Evolutionary conservation across 2,329 filamentous ascomycete genomes (phyloP), one percentile per base, ranked within the genome.

Genomic region (Fusarium liriodendri): DNA sequence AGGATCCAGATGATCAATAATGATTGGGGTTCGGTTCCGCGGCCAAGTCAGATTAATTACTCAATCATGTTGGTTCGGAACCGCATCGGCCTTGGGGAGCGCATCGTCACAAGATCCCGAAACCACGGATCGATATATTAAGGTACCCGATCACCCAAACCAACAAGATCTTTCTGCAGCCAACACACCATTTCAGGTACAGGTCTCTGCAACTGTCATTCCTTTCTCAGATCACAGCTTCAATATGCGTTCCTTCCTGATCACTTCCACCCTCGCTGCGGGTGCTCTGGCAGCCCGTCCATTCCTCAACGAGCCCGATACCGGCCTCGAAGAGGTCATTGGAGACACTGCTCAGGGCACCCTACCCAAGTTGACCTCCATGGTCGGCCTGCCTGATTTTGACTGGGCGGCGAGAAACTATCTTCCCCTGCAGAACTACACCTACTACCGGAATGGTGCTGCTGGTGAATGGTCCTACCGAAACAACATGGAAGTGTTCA

Each of bases 401-500:
- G 85, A 89, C 32, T 87, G 82, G 78, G 84, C 84, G 1, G 87
- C 87, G 16, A 83, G 86, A 47, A 83, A 84, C 57, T 82, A 83
- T 72, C 82, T 89, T 73, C 83, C 85, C 62, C 69, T 71, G 7
- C 76, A 77, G 11, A 83, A 85, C 70, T 89, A 88, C 78, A 86
- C 86, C 6, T 89, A 62, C 50, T 40, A 62, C 27, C 40, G 58
- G 9, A 87, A 86, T 69, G 87, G 86, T 13, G 87, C 86, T 14
- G 87, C 82, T 6, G 87, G 86, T 62, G 87, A 89, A 78, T 88
- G 84, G 84, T 84, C 83, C 1, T 88, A 88, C 78, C 83, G 87
- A 63, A 88, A 88, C 78, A 89, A 89, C 78, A 81, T 89, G 9
- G 87, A 89, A 76, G 83, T 86, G 27, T 89, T 83, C 78, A 79